Conservation (phyloP, 2,329 filamentous ascomycete genomes). For the Rutstroemia sp. region DNA sequence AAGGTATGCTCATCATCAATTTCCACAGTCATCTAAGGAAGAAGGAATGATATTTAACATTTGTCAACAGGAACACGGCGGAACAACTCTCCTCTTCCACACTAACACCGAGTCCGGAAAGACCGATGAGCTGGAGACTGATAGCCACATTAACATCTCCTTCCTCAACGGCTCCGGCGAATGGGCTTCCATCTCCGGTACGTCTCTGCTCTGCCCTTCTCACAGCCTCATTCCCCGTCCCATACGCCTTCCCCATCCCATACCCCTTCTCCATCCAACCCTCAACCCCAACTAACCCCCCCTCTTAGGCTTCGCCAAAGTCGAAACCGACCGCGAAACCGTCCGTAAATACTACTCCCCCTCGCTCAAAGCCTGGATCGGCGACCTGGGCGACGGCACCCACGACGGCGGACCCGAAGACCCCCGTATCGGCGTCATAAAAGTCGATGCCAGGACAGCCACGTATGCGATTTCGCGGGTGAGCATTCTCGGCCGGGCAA, state of each 20-base stretch:
- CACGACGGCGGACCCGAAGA: constrained; percentile 79
- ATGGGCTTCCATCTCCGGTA: constrained; percentile 82
- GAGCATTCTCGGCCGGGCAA: constrained; percentile 54
- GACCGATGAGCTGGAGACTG: constrained; percentile 67
- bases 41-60: neutral
- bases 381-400: constrained; percentile 73
- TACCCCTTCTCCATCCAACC: neutral
- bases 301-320: neutral
- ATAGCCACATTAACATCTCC: constrained; percentile 71
- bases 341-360: constrained; percentile 72
- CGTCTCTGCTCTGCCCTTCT: constrained; percentile 10
- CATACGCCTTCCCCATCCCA: too few species aligned
- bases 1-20: constrained; percentile 45
- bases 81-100: constrained; percentile 81
- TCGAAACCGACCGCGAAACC: constrained; percentile 61
- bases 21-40: neutral
- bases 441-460: constrained; percentile 62
- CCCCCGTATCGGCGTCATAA: constrained; percentile 75
- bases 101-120: constrained; percentile 88
- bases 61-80: constrained; percentile 57
- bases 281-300: neutral
- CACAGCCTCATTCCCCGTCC: neutral
- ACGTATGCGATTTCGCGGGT: constrained; percentile 63
- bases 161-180: constrained; percentile 72
- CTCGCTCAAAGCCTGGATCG: constrained; percentile 74